A percentile compares a stretch with the other conserved stretches of the same genome.
phyloP scores from a whole-genome alignment of 345 rosid species.

The Clausena lansium region DNA sequence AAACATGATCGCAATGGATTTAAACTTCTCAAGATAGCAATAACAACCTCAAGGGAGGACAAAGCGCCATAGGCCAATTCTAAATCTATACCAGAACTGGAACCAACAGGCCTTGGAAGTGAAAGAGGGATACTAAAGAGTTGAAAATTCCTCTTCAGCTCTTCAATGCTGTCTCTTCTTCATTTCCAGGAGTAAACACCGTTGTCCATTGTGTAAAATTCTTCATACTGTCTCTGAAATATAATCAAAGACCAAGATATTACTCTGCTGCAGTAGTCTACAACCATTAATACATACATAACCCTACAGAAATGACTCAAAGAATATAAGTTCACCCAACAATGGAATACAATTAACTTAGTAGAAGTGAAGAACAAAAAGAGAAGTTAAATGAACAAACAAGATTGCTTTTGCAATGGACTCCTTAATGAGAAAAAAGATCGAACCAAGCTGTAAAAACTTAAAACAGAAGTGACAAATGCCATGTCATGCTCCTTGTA shows the following conservation, averaged over 20 bases:
- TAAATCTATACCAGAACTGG: too few relatives aligned
- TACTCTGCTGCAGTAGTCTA: too few relatives aligned
- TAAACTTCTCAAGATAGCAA: too few relatives aligned
- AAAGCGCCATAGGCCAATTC: too few relatives aligned
- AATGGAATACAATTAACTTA: too few relatives aligned
- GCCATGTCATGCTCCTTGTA: background rate
- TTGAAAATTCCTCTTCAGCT: conserved; percentile 99
- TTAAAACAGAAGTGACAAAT: background rate
- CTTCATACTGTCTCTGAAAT: conserved; percentile 54
- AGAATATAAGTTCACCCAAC: too few relatives aligned
- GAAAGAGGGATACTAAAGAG: too few relatives aligned
- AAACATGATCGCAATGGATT: too few relatives aligned
- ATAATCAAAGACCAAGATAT: background rate
- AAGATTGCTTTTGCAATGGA: background rate
- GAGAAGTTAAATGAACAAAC: background rate
- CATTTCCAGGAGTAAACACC: conserved; percentile 71
- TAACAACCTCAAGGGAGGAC: too few relatives aligned
- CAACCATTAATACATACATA: too few relatives aligned
- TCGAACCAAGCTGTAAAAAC: background rate
- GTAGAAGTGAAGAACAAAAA: background rate
- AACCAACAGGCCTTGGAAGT: too few relatives aligned
- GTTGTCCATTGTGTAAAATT: conserved; percentile 56
- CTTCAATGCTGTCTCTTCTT: conserved; percentile 99
- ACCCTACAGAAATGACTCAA: too few relatives aligned
- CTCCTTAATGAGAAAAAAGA: background rate